phyloP scores from a whole-genome alignment of 148 eudicot species.

The Rhododendron mucronatum region DNA sequence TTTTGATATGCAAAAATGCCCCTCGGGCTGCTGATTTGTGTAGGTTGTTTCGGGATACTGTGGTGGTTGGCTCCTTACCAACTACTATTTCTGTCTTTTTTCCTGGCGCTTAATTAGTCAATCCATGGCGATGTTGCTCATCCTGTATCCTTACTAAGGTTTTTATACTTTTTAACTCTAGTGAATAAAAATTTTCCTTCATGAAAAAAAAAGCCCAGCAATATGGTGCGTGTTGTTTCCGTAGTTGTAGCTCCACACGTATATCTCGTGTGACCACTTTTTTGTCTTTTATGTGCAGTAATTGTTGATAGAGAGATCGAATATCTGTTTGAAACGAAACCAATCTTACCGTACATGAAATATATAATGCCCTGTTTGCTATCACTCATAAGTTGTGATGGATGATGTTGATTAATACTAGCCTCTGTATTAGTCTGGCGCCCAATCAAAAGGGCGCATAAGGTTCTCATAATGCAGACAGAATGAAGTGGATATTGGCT shows the following conservation, averaged over 20 bases:
- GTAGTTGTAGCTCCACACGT: neutral
- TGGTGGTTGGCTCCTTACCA: neutral
- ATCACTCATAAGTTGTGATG: neutral
- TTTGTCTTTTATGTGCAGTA: neutral
- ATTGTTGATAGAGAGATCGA: neutral
- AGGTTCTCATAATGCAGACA: neutral
- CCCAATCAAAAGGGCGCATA: neutral
- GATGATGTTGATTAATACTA: neutral
- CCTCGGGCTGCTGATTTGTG: neutral
- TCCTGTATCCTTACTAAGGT: neutral
- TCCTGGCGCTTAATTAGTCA: neutral
- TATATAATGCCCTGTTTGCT: neutral
- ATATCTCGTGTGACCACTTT: neutral
- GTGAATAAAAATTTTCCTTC: neutral
- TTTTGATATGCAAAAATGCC: too few species aligned
- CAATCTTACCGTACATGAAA: neutral
- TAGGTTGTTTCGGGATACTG: neutral
- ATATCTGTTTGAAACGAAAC: neutral
- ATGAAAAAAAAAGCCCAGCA: neutral
- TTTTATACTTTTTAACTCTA: too few species aligned
- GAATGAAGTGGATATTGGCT: neutral
- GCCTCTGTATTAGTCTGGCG: neutral
- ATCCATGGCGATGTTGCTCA: too few species aligned
- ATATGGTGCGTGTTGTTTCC: neutral
- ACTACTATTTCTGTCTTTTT: neutral